Percentiles rank a stretch among this genome's conserved stretches.
These are phyloP conservation scores for Tricholoma flavovirens DNA, from an alignment of 768 basidiomycete genomes.

Conservation along the genomic window DNA sequence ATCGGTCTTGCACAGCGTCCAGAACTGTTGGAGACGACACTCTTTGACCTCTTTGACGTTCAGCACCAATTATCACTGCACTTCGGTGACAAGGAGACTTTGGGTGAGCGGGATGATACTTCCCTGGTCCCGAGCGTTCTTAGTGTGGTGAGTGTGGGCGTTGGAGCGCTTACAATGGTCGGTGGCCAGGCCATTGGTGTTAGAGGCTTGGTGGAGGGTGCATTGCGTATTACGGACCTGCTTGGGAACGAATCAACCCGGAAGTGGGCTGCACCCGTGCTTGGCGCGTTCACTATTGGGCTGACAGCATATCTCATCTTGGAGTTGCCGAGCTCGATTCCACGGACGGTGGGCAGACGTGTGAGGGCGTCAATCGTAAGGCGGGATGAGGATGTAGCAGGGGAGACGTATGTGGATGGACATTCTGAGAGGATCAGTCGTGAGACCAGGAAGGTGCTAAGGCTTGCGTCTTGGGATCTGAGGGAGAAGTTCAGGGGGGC, in stretches of 20 bases:
- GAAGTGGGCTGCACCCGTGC: slow-evolving; percentile 82
- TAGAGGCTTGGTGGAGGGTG: slow-evolving; percentile 71
- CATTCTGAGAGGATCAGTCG: slow-evolving; percentile 67
- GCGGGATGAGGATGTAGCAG: slow-evolving; percentile 32
- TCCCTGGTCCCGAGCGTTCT: slow-evolving; percentile 53
- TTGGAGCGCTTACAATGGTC: slow-evolving; percentile 87
- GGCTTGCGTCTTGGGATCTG: slow-evolving; percentile 87
- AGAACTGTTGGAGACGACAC: slow-evolving; percentile 73
- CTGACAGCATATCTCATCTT: slow-evolving; percentile 74
- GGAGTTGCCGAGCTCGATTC: slow-evolving; percentile 85
- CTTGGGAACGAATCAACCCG: slow-evolving; percentile 75
- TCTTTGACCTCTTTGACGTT: slow-evolving; percentile 83
- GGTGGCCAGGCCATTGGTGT: slow-evolving; percentile 78
- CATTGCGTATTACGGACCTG: slow-evolving; percentile 70
- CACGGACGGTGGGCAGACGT: slow-evolving; percentile 82
- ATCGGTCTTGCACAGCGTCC: slow-evolving; percentile 73
- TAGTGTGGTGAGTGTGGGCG: slow-evolving; percentile 66
- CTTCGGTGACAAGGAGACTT: slow-evolving; percentile 47
- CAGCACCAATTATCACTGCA: slow-evolving; percentile 72
- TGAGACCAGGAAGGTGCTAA: slow-evolving; percentile 91
- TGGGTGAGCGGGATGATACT: slow-evolving; percentile 27
- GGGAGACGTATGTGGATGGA: slow-evolving; percentile 57
- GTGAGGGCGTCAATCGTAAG: slow-evolving; percentile 59
- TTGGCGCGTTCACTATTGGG: slow-evolving; percentile 73
- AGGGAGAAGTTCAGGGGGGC: slow-evolving; percentile 74